Percentiles rank a stretch among this genome's conserved stretches.
Evolutionary conservation across 805 yeast species (phyloP).

Genomic region (Saccharomycopsis schoenii): DNA sequence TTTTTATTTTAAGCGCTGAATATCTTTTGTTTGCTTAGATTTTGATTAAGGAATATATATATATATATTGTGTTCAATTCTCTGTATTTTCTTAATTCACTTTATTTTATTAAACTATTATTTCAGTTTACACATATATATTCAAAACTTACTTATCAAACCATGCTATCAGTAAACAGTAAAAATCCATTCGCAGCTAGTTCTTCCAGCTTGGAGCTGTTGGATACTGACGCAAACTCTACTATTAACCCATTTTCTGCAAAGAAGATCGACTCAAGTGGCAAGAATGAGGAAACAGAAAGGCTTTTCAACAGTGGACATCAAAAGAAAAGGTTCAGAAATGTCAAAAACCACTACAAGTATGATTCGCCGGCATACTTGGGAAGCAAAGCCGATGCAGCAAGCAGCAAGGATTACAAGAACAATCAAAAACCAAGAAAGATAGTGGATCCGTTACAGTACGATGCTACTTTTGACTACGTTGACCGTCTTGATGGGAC

Average conservation of each 20-base stretch:
- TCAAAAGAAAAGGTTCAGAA: background rate
- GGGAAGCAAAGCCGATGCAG: background rate
- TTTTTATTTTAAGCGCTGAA: too few relatives aligned
- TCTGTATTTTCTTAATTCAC: too few relatives aligned
- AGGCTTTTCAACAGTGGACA: background rate
- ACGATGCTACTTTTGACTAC: slow-evolving; percentile 44
- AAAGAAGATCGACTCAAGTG: background rate
- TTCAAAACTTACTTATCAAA: too few relatives aligned
- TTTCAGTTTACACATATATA: too few relatives aligned
- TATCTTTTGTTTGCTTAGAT: too few relatives aligned
- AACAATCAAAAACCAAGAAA: background rate
- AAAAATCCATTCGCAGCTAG: background rate
- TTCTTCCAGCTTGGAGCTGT: background rate
- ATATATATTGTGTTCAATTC: too few relatives aligned
- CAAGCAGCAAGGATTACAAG: background rate
- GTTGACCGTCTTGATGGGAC: slow-evolving; percentile 94
- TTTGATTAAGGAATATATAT: too few relatives aligned
- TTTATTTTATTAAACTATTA: too few relatives aligned
- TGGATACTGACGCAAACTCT: background rate
- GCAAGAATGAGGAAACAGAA: background rate
- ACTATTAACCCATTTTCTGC: background rate
- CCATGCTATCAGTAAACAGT: background rate
- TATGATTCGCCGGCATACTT: background rate
- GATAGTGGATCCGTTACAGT: background rate
- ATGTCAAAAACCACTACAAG: background rate